phyloP scores from a whole-genome alignment of 169 alveolate genomes.

The Ichthyophthirius multifiliis region DNA sequence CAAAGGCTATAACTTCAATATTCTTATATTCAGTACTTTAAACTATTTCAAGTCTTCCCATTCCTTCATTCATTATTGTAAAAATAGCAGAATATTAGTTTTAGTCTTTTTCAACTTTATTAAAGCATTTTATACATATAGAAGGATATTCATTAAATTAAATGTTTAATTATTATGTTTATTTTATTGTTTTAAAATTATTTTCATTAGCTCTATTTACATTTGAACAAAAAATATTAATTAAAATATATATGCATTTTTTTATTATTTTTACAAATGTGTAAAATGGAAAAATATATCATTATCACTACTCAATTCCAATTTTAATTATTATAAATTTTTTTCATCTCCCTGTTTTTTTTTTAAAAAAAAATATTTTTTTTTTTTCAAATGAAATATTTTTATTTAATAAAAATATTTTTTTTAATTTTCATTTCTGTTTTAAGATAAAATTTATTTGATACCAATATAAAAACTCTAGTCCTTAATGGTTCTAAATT shows the following conservation, averaged over 20 bases:
- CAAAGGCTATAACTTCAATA: slow-evolving; percentile 62
- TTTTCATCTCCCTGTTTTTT: slow-evolving; percentile 82
- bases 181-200: slow-evolving; percentile 60
- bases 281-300: slow-evolving; percentile 94
- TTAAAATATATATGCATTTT: neutral
- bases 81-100: slow-evolving; percentile 63
- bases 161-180: slow-evolving; percentile 55
- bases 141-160: slow-evolving; percentile 64
- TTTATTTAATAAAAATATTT: neutral
- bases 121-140: slow-evolving; percentile 61
- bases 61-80: slow-evolving; percentile 63
- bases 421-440: too few relatives aligned
- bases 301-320: slow-evolving; percentile 91
- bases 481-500: slow-evolving; percentile 87
- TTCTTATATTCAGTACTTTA: slow-evolving; percentile 74
- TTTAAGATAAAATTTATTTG: neutral
- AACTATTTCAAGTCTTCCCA: slow-evolving; percentile 67
- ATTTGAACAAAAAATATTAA: neutral
- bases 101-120: slow-evolving; percentile 70
- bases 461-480: slow-evolving; percentile 80
- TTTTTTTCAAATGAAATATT: neutral
- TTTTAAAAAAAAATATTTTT: neutral
- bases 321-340: slow-evolving; percentile 78
- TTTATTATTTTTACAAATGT: slow-evolving; percentile 52
- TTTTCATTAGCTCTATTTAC: slow-evolving; percentile 46